These are phyloP conservation scores for Colletotrichum nymphaeae DNA, from an alignment of 2,329 filamentous ascomycete genomes.

Conservation along the genomic window DNA sequence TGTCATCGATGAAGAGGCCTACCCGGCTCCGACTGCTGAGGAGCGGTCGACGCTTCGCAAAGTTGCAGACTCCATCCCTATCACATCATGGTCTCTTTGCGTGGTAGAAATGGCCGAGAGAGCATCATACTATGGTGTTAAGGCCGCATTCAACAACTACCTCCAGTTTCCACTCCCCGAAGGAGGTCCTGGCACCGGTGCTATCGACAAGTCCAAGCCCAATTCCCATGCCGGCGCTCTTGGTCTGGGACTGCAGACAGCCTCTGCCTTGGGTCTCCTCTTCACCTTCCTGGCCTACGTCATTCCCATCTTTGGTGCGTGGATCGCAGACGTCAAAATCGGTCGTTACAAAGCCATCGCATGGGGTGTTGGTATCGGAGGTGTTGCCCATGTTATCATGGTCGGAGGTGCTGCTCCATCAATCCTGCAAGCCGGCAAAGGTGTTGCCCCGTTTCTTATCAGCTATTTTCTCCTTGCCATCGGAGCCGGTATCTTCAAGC, in stretches of 20 bases:
- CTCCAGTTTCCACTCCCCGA: slow-evolving; percentile 69
- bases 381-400: slow-evolving; percentile 76
- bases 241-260: slow-evolving; percentile 64
- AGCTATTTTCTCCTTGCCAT: slow-evolving; percentile 65
- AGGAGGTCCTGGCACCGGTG: slow-evolving; percentile 59
- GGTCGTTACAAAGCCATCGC: slow-evolving; percentile 80
- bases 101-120: slow-evolving; percentile 70
- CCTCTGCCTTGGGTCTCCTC: slow-evolving; percentile 64
- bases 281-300: slow-evolving; percentile 69
- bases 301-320: slow-evolving; percentile 65
- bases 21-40: slow-evolving; percentile 24
- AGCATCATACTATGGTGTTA: slow-evolving; percentile 69
- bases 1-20: slow-evolving; percentile 12
- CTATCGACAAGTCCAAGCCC: slow-evolving; percentile 50
- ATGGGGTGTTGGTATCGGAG: slow-evolving; percentile 74
- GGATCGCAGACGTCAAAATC: slow-evolving; percentile 74
- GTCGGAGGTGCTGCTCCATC: slow-evolving; percentile 66
- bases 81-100: slow-evolving; percentile 67
- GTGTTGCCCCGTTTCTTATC: slow-evolving; percentile 69
- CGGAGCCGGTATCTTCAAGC: slow-evolving; percentile 78
- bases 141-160: slow-evolving; percentile 68
- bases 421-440: slow-evolving; percentile 56
- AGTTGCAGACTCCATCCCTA: slow-evolving; percentile 62
- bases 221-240: slow-evolving; percentile 66
- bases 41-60: slow-evolving; percentile 30